Base-by-base conservation (phyloP, 768 basidiomycete species). In the Tricholoma hemisulphureum region DNA sequence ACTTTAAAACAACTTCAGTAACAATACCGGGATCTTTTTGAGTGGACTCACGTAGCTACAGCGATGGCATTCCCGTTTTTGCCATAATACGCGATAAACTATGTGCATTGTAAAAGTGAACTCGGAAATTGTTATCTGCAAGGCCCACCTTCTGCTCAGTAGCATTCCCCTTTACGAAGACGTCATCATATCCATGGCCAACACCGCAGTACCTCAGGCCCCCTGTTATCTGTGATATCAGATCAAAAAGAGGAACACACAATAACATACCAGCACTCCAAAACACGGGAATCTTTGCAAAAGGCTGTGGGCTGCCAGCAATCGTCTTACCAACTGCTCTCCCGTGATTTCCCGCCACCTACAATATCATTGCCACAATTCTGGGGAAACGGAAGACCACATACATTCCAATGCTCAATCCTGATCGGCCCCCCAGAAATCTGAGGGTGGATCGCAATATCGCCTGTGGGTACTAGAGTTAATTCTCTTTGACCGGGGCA, bases 401-500 rank as follows among this genome's bases (percentile, higher is more conserved):
- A 39, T 54, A 88, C 92, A 73, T 93, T 93, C 93, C 94, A 96
- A 71, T 96, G 94, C 71, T 96, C 93, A 57, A 95, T 86, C 50
- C 93, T 75, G 24, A 75, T 75, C 41, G 73, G 69, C 43, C 76
- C 78, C 13, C 87, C 85, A 6, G 74, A 77, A 3, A 73, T 70
- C 57, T 89, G 85, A 9, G 90, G 89, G 71, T 91, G 92, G 37
- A 83, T 77, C 1, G 92, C 92, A 64, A 95, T 90, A 71, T 94
- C 93, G 56, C 88, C 87, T 83, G 66, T 10, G 50, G 2, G n/a
- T 10, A 10, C 39, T 37, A 51, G 4, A 18, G 14, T 35, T 31
- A 45, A 65, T 6, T 16, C 29, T 32, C 6, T 37, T 45, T 5
- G 32, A 13, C 29, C 37, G 13, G 14, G 23, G 10, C 8, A 58